Evolutionary conservation across 371 early-diverging fungal genomes (phyloP), one percentile per base, ranked within the genome.

Genomic region (Catenaria anguillulae): DNA sequence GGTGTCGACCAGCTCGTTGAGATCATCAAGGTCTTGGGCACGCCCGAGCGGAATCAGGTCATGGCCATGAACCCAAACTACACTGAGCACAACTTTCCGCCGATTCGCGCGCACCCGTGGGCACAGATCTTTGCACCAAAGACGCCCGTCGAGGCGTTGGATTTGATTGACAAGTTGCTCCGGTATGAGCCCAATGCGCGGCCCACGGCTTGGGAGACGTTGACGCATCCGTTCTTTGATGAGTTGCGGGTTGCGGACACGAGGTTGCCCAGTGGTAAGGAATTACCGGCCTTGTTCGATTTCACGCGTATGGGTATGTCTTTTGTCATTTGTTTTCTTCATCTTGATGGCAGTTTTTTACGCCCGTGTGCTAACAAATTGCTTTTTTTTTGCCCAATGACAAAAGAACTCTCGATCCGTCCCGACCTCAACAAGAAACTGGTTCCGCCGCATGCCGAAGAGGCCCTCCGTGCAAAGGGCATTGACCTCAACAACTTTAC

Each of bases 1-100:
- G 96, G 96, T 56, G 95, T 99, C 62, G 99, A 99, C 71, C 99
- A 99, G 75, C 75, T 99, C 45, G 97, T 98, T 19, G 98, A 98
- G 74, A 99, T 99, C 68, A 98, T 99, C 79, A 95, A 95, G 75
- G 90, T 97, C 0, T 81, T 99, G 31, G 99, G 99, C 35, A 98
- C 99, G 19, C 99, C 99, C 19, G 86, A 92, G 33, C 85, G 89
- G 65, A 93, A 95, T 62, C 95, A 96, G 71, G 88, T 96, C 66
- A 79, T 86, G 63, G 81, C 88, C 50, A 95, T 96, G 93, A 96
- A 97, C 72, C 91, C 89, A 46, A 87, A 89, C 77, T 95, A 96
- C 70, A 90, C 90, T 65, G 97, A 96, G 69, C 95, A 94, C 78
- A 90, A 92, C 64, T 97, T 97, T 75, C 97, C 98, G 64, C 92